Base-by-base conservation (phyloP, 257 asterid species). In the Petrea volubilis region DNA sequence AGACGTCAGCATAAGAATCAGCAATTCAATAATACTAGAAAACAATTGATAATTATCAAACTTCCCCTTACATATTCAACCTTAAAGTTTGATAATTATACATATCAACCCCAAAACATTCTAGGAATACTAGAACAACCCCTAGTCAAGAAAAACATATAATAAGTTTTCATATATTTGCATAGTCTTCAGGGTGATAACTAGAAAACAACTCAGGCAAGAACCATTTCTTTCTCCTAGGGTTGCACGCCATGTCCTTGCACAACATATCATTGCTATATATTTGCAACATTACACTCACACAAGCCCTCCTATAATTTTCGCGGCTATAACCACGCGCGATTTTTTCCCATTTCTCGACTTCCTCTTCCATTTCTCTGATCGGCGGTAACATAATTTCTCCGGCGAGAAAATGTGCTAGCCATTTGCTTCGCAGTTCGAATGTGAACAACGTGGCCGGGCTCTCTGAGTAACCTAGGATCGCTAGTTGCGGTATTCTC, bases 381-480 rank as follows among this genome's bases (percentile, higher is more conserved):
- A 72, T 53, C 0, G 74, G 24, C 1, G 92, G 92, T 20, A 86
- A 66, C 64, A 15, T 64, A 36, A 88, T 82, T 8, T 71, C 60
- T 3, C 95, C 87, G 4, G 79, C 86, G 4, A 88, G 87, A 46
- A 88, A 84, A 80, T 77, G 73, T 13, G 87, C 75, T 6, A 86
- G 4, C 95, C 90, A 86, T 61, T 82, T 88, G 80, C 76, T 74
- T 62, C 86, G 79, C 73, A 88, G 67, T 40, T 86, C 95, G 2
- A 84, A 82, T 1, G 90, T 73, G 57, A 80, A 84, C 59, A 84
- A 20, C 0, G 79, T 78, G 6, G 90, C 71, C 0, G 88, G 90
- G 68, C 88, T 81, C 83, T 84, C 90, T 0, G 87, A 79, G 31
- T 86, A 88, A 2, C 92, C 95, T 6, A 86, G 65, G 59, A 88